Conservation (phyloP, 192 early-diverging fungal genomes). For the Backusella westeae region DNA sequence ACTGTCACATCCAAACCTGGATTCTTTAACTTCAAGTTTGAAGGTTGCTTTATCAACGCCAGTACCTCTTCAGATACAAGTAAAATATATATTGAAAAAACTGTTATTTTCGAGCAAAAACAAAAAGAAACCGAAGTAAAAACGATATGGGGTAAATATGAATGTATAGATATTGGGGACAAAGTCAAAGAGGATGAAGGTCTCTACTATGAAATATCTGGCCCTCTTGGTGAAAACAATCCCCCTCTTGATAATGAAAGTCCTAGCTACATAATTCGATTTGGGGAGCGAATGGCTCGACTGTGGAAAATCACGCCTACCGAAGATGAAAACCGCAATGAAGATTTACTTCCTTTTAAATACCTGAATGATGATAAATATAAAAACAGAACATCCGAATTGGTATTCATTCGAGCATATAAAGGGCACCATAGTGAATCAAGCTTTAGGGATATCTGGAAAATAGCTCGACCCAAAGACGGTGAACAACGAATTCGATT, state of each 20-base stretch:
- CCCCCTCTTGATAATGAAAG: not conserved
- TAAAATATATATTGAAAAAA: not conserved
- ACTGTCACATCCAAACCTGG: not conserved
- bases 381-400: not conserved
- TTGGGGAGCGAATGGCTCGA: not conserved
- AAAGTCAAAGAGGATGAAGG: not conserved
- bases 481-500: not conserved
- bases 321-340: not conserved
- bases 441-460: not conserved
- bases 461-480: not conserved
- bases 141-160: not conserved
- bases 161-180: not conserved
- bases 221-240: not conserved
- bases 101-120: not conserved
- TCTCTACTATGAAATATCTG: not conserved
- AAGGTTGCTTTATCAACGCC: not conserved
- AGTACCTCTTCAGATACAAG: not conserved
- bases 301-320: not conserved
- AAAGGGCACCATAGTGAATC: not conserved
- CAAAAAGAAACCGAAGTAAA: fast-evolving
- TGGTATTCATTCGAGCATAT: not conserved
- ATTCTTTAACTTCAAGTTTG: not conserved
- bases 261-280: not conserved
- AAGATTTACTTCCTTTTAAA: not conserved
- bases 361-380: not conserved